Evolutionary conservation across 129 eudicot species (phyloP), one percentile per base, ranked within the genome.

Genomic region (Oenanthe sinensis): DNA sequence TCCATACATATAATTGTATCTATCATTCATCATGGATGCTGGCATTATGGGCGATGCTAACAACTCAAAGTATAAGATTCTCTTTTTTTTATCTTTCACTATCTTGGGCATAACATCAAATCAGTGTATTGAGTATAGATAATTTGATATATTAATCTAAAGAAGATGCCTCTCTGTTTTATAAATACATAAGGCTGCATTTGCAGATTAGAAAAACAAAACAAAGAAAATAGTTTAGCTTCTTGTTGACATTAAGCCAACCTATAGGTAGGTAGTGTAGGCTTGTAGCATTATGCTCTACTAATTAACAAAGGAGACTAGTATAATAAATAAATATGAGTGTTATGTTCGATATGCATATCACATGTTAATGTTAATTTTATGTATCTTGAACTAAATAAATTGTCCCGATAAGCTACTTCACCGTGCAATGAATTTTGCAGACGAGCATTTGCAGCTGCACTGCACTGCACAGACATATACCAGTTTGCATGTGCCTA

Each of bases 391-490:
- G 58, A 74, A 45, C 7, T 24, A 24, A 20, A 74, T n/a, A 20
- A 74, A 74, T 46, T 55, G 77, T 74, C 60, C 77, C 42, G 63
- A 60, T 26, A 19, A 33, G 28, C 71, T 49, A 42, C 75, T 10
- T 20, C 5, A 54, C 62, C 5, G 8, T 45, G 1, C 13, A 48
- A 49, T 47, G 30, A 74, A 12, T 76, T 20, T 17, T 77, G 48
- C 79, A 55, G 33, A 24, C 0, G 1, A 24, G 6, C 36, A 46
- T 44, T 73, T 73, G 39, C 6, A 73, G 22, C 77, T 74, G 5
- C 42, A 39, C 77, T 74, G 5, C 42, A 39, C 42, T 39, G 4
- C 77, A 26, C 17, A 13, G 20, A 74, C 39, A n/a, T 7, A 1
- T 22, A 40, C 12, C 55, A 26, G 77, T 58, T 22, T 58, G 26